Conservation (phyloP, 1,284 basidiomycete species). For the Phenoliferia sp. region DNA sequence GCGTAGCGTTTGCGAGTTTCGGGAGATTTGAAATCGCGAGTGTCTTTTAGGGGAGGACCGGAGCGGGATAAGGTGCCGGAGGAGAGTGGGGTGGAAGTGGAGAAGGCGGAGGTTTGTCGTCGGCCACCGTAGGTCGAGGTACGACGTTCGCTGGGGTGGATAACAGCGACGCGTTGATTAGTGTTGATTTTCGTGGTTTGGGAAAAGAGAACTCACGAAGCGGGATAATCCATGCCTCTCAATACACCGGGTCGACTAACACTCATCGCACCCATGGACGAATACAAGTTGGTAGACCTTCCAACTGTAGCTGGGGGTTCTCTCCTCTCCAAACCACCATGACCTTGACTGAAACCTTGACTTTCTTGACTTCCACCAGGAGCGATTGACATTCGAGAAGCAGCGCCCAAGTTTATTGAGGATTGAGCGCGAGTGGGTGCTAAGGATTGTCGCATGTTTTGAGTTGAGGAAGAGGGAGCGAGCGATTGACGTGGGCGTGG, state of each 20-base stretch:
- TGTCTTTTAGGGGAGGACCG: constrained; percentile 13
- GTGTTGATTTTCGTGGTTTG: neutral
- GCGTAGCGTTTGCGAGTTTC: constrained; percentile 17
- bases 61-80: constrained; percentile 13
- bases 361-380: neutral
- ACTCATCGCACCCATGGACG: constrained; percentile 12
- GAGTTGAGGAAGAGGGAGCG: constrained; percentile 1
- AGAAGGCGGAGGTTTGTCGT: constrained; percentile 7
- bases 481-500: constrained; percentile 17
- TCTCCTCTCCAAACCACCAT: constrained; percentile 14
- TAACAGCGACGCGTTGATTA: neutral
- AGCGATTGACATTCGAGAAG: neutral
- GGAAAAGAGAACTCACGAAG: constrained; percentile 5
- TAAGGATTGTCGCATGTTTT: constrained; percentile 8
- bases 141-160: constrained; percentile 18
- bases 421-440: neutral
- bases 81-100: neutral
- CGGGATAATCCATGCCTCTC: constrained; percentile 14
- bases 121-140: constrained; percentile 22
- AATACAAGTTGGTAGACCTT: constrained; percentile 13
- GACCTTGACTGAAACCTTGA: constrained; percentile 24
- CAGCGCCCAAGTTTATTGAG: neutral
- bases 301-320: constrained; percentile 19
- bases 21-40: constrained; percentile 13
- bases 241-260: constrained; percentile 12